Evolutionary conservation across 139 green algal genomes (phyloP).

Genomic region (Chlamydomonas schloesseri): DNA sequence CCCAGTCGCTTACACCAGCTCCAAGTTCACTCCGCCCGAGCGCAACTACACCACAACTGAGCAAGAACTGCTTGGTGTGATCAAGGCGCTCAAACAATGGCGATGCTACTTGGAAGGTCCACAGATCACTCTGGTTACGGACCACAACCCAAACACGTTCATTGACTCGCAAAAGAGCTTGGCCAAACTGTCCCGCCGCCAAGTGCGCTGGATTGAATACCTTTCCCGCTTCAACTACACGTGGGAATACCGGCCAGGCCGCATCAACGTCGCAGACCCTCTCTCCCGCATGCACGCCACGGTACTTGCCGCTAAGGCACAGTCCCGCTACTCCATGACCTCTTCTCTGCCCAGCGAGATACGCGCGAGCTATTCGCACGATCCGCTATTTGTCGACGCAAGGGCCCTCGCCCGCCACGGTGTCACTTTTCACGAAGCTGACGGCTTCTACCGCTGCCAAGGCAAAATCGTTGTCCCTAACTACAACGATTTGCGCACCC

Average conservation of each 20-base stretch:
- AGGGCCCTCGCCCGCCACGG: no score
- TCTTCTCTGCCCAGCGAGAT: no score
- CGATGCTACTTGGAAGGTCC: constrained; percentile 51
- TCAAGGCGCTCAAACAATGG: constrained; percentile 53
- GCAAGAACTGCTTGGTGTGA: constrained; percentile 63
- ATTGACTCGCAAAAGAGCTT: constrained; percentile 3
- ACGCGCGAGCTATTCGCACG: no score
- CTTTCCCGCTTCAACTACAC: constrained; percentile 40
- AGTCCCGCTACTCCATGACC: no score
- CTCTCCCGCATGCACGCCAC: neutral
- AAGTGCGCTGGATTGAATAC: constrained; percentile 53
- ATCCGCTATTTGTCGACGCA: no score
- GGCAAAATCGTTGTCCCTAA: neutral
- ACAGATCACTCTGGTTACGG: constrained; percentile 45
- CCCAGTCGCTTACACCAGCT: constrained; percentile 56
- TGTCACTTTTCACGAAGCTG: neutral
- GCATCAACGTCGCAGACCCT: constrained; percentile 57
- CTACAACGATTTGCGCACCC: neutral
- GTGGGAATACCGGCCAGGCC: constrained; percentile 46
- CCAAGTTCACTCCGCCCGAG: constrained; percentile 53
- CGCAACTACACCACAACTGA: constrained; percentile 62
- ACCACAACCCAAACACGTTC: constrained; percentile 41
- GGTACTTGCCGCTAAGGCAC: no score
- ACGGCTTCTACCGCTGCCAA: no score
- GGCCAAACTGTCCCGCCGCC: constrained; percentile 21